A percentile compares a stretch with the other conserved stretches of the same genome.
Evolutionary conservation across 352 stramenopile species (phyloP).

Genomic region (Globisporangium nunn): DNA sequence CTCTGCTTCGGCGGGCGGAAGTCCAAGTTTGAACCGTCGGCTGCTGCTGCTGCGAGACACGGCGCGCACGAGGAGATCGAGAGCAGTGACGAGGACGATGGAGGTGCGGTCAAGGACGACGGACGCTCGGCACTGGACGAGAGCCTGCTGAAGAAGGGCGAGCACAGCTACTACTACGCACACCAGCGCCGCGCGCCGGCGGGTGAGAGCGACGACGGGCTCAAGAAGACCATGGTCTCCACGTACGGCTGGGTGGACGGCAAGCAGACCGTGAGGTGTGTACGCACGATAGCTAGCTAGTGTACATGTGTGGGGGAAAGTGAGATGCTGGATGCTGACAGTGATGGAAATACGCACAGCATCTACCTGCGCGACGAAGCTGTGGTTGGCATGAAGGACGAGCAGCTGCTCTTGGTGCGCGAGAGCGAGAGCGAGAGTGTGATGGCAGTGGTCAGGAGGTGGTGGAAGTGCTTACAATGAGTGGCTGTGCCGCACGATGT

Average conservation of each 20-base stretch:
- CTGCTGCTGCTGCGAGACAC: slow-evolving; percentile 3
- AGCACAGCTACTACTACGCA: slow-evolving; percentile 85
- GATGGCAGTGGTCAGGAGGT: background rate
- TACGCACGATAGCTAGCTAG: background rate
- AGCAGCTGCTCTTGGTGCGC: slow-evolving; percentile 60
- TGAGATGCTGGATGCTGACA: background rate
- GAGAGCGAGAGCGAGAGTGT: background rate
- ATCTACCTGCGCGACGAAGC: slow-evolving; percentile 73
- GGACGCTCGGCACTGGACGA: slow-evolving; percentile 42
- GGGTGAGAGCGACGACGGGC: slow-evolving; percentile 11
- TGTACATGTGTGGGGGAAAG: background rate
- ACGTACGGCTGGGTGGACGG: slow-evolving; percentile 76
- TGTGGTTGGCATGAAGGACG: slow-evolving; percentile 39
- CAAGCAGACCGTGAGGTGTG: slow-evolving; percentile 57
- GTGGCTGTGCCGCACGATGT: too few relatives aligned
- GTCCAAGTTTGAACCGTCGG: slow-evolving; percentile 5
- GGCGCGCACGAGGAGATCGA: background rate
- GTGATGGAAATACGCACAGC: slow-evolving; percentile 14
- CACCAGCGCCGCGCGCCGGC: slow-evolving; percentile 36
- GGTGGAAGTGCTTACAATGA: background rate
- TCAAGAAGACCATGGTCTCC: slow-evolving; percentile 55
- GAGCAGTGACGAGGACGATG: slow-evolving; percentile 6
- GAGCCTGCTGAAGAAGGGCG: slow-evolving; percentile 56
- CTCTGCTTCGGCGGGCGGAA: slow-evolving; percentile 9
- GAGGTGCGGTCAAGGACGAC: slow-evolving; percentile 15